Evolutionary conservation across 768 basidiomycete species (phyloP), one percentile per base, ranked within the genome.

Genomic region (Galerina marginata): DNA sequence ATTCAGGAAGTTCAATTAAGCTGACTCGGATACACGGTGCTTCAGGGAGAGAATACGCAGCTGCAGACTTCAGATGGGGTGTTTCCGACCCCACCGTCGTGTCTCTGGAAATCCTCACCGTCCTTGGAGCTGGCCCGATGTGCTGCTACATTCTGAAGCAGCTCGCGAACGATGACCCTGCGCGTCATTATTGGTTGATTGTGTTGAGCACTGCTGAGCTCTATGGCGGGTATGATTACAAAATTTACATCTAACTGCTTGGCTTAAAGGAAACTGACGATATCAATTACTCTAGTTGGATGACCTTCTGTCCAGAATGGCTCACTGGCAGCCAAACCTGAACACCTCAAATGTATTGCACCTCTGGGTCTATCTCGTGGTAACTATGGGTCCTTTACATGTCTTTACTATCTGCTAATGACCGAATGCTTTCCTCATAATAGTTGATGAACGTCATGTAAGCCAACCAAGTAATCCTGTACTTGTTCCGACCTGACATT

Each of bases 251-350:
- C 50, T 12, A 6, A 26, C 16, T 10, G 6, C 20, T 23, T 50
- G 55, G 4, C 26, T 6, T 1, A 29, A 39, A 49, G 26, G 44
- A 29, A 14, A n/a, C 38, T 16, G 46, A 23, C 44, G 26, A 39
- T 33, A 7, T 47, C 5, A 6, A 36, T 5, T 14, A 38, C 14
- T 33, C 16, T 60, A 88, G 87, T 33, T 93, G 87, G 87, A 93
- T 94, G 92, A 94, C 92, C 2, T 94, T 94, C 75, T 88, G 87
- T 68, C 92, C 92, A 0, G 92, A 93, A 74, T 93, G 91, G 91
- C 75, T 94, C 49, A 87, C 83, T 1, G 91, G 90, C 16, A 90
- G 85, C 85, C 87, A 0, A 90, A 82, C 70, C 74, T 94, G 54
- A 81, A 90, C 67, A 91, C 85, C 0, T 89, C 88, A 7, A 91